phyloP scores from a whole-genome alignment of 2,329 filamentous ascomycete species.

The Penicillium glabrum region DNA sequence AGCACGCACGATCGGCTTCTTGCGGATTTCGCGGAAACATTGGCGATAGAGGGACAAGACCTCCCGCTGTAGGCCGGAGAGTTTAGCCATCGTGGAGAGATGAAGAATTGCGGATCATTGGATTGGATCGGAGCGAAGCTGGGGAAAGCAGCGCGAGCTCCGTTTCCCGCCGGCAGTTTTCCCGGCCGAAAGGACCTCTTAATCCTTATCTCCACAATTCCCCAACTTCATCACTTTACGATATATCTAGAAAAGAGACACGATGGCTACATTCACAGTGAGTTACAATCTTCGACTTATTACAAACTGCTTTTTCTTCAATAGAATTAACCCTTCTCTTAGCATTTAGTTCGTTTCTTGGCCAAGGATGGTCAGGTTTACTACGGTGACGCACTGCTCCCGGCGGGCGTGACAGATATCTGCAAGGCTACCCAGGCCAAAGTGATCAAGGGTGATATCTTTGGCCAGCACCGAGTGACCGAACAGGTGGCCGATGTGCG shows the following conservation, averaged over 20 bases:
- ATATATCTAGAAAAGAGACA: background rate
- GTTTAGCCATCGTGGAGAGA: slow-evolving; percentile 38
- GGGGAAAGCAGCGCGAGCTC: slow-evolving; percentile 14
- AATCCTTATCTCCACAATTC: background rate
- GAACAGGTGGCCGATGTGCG: slow-evolving; percentile 57
- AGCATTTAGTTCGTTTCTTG: slow-evolving; percentile 73
- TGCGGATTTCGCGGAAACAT: slow-evolving; percentile 77
- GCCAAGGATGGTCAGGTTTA: slow-evolving; percentile 68
- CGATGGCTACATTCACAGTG: slow-evolving; percentile 16
- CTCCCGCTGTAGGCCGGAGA: slow-evolving; percentile 88
- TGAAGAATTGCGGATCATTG: slow-evolving; percentile 1
- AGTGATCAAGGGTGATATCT: slow-evolving; percentile 66
- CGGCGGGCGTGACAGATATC: slow-evolving; percentile 60
- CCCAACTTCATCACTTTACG: background rate
- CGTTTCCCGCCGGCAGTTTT: slow-evolving; percentile 25
- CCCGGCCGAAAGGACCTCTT: slow-evolving; percentile 28
- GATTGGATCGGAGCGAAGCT: slow-evolving; percentile 5
- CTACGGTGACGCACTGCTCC: slow-evolving; percentile 73
- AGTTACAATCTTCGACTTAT: background rate
- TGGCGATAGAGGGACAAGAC: slow-evolving; percentile 82
- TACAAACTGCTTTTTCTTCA: background rate
- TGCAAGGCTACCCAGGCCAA: slow-evolving; percentile 60
- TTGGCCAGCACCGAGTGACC: slow-evolving; percentile 64
- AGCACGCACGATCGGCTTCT: slow-evolving; percentile 69
- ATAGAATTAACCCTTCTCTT: background rate